Evolutionary conservation across 208 protist species (phyloP).

Genomic region (Trypanosomatidae sp.): DNA sequence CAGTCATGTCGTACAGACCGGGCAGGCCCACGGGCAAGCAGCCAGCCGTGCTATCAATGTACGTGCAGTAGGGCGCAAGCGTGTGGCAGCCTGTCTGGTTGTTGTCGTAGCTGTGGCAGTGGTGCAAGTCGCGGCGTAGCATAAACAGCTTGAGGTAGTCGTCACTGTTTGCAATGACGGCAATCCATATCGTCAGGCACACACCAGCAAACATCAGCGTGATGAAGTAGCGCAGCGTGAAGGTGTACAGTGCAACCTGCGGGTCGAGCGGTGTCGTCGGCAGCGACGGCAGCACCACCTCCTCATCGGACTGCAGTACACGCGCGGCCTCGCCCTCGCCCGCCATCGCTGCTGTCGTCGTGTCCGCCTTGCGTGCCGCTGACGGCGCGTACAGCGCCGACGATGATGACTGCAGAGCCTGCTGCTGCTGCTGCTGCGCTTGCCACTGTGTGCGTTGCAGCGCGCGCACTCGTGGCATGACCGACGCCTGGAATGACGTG

Average conservation of each 20-base stretch:
- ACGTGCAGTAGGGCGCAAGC: conserved; percentile 43
- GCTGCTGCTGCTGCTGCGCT: no score
- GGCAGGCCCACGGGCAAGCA: conserved; percentile 38
- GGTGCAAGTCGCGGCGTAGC: conserved; percentile 23
- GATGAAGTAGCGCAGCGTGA: conserved; percentile 59
- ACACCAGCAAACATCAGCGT: conserved; percentile 41
- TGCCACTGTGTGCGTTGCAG: no score
- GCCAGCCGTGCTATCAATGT: conserved; percentile 11
- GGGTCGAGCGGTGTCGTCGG: conserved; percentile 57
- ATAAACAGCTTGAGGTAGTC: conserved; percentile 24
- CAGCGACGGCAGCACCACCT: no score
- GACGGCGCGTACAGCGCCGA: no score
- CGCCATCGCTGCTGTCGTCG: no score
- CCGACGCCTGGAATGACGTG: no score
- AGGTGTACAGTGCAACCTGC: conserved; percentile 66
- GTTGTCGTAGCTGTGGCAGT: conserved; percentile 16
- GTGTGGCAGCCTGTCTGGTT: conserved; percentile 38
- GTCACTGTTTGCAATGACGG: conserved; percentile 31
- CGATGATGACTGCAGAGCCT: no score
- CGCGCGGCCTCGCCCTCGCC: no score
- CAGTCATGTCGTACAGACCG: conserved; percentile 72
- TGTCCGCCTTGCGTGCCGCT: no score
- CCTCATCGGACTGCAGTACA: no score
- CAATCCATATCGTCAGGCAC: conserved; percentile 59
- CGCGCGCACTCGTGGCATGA: no score